Base-by-base conservation (phyloP, 345 rosid genomes). In the Bruguiera gymnorhiza region DNA sequence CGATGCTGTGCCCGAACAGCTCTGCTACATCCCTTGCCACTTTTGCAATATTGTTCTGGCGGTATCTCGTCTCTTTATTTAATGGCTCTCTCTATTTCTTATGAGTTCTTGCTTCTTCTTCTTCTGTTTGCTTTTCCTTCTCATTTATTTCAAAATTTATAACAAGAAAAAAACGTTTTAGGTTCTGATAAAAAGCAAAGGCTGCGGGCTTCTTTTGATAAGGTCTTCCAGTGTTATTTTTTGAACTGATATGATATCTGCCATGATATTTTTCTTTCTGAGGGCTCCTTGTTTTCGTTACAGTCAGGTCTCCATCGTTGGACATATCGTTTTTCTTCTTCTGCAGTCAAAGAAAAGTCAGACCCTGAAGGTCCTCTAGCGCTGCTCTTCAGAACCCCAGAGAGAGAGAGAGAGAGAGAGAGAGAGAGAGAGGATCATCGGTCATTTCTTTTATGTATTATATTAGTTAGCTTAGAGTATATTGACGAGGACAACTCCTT, bases 11-110 rank as follows among this genome's bases (percentile, higher is more conserved):
- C 76, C 96, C 59, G 97, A 94, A 79, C 95, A 94, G 73, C 91
- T 94, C 80, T 91, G 98, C 86, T 94, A 94, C 83, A 89, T 94
- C 91, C 98, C 96, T 75, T 94, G 98, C 90, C 89, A 88, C 90
- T 94, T 87, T 77, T 94, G 98, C 97, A 91, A 87, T 80, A 88
- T 91, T 68, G 91, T 94, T 80, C 98, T 94, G 70, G 98, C 96
- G 97, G 98, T 94, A 84, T 79, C 30, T 56, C 29, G 16, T 34
- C 59, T 59, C 64, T 69, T 74, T 76, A 65, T 76, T 64, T 78
- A 66, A 62, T 67, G 72, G 69, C 82, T 71, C 70, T 68, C 69
- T 68, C 76, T 39, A 18, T 65, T 65, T 57, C 32, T 30, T 68
- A 20, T 60, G 15, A 31, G 8, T 8, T 53, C 5, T 15, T 2